phyloP scores from a whole-genome alignment of 805 yeast species.

The Candida lessepsii region DNA sequence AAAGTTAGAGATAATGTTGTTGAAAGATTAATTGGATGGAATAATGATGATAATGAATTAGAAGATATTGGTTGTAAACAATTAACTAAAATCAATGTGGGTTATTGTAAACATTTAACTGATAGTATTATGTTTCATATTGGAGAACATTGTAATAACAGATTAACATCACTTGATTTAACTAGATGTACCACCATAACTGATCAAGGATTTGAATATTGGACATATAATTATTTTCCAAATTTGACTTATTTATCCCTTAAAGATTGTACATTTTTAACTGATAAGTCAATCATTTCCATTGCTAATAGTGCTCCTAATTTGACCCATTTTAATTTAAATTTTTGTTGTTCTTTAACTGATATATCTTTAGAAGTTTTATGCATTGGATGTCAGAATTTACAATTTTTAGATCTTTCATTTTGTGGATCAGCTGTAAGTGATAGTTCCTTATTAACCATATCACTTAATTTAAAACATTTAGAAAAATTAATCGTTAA shows the following conservation, averaged over 20 bases:
- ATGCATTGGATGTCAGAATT: constrained; percentile 60
- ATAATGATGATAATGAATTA: constrained; percentile 12
- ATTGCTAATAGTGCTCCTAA: constrained; percentile 61
- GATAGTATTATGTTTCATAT: constrained; percentile 66
- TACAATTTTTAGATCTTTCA: constrained; percentile 55
- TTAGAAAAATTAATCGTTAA: constrained; percentile 52
- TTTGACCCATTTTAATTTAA: constrained; percentile 56
- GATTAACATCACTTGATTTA: constrained; percentile 56
- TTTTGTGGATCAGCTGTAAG: constrained; percentile 82
- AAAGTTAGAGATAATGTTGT: constrained; percentile 71
- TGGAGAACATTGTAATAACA: constrained; percentile 54
- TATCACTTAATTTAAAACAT: constrained; percentile 52
- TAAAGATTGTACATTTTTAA: constrained; percentile 71
- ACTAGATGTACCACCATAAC: constrained; percentile 79
- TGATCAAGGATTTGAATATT: constrained; percentile 66
- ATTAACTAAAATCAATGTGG: constrained; percentile 52
- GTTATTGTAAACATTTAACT: constrained; percentile 76
- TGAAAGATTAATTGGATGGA: constrained; percentile 65
- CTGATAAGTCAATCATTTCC: constrained; percentile 62
- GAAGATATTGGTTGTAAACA: constrained; percentile 56
- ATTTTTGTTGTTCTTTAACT: constrained; percentile 73
- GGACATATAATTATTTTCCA: constrained; percentile 60
- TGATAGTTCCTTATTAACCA: constrained; percentile 61
- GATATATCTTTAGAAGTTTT: constrained; percentile 68
- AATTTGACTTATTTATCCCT: constrained; percentile 51